Base-by-base conservation (phyloP, 345 rosid species). In the Citrus unshiu region DNA sequence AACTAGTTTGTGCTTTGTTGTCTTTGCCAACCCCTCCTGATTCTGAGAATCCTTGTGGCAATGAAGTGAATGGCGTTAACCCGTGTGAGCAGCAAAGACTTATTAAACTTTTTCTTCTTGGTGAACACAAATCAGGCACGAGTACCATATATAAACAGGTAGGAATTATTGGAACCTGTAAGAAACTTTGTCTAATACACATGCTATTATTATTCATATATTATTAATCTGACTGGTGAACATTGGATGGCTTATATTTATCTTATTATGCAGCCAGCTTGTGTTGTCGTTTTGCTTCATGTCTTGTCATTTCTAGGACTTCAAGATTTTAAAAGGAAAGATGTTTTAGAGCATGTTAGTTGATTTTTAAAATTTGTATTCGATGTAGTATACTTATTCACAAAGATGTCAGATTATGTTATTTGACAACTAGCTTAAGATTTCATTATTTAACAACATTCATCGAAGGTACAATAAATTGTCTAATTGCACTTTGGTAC, bases 131-230 rank as follows among this genome's bases (percentile, higher is more conserved):
- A 72, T 91, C 97, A 37, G 99, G 99, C 81, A 89, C 95, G 2
- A 86, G 97, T 77, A 90, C 99, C 59, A 81, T 95, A 72, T 92
- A 90, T 84, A 95, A 93, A 85, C 95, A 95, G 90, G 99, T 91
- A 71, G 78, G 80, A 35, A 29, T 78, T 62, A 58, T 40, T 27
- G n/a, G 76, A 35, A 12, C 24, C 25, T 22, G 61, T 49, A 4
- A 32, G 35, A 60, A 37, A 64, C 29, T 77, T 74, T 32, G n/a
- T 79, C 32, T 78, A 37, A 69, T 30, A 14, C 35, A 6, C 18
- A 3, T 76, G 37, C 60, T 79, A 65, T 78, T 18, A 34, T 60
- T 76, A n/a, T n/a, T n/a, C 40, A 77, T 46, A 75, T 79, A 8
- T 57, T 80, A 43, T 65, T 54, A 22, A 65, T 25, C 61, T 73